phyloP scores from a whole-genome alignment of 2,329 filamentous ascomycete species.

The Ophiostoma angusticollis region DNA sequence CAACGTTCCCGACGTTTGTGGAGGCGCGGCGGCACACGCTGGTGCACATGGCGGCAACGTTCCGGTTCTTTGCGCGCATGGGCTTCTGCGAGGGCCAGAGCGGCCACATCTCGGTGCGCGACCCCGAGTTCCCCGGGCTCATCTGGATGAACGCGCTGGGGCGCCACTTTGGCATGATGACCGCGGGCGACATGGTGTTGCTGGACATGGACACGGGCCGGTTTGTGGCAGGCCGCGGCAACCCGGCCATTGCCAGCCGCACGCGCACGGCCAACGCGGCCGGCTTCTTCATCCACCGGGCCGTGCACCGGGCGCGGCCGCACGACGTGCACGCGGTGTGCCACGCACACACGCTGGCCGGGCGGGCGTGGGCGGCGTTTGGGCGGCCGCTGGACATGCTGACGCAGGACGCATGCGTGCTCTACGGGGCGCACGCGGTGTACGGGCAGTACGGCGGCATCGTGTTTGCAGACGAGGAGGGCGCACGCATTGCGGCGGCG shows the following conservation, averaged over 20 bases:
- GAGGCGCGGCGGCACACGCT: conserved; percentile 49
- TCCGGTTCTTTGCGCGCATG: conserved; percentile 51
- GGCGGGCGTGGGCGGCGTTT: conserved; percentile 57
- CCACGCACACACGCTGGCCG: conserved; percentile 54
- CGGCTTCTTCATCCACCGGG: conserved; percentile 57
- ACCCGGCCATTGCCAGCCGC: conserved; percentile 21
- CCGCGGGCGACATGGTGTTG: conserved; percentile 55
- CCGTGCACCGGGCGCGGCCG: conserved; percentile 51
- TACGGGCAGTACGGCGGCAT: conserved; percentile 45
- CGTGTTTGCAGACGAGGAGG: conserved; percentile 50
- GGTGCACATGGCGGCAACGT: conserved; percentile 54
- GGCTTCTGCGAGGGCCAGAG: conserved; percentile 52
- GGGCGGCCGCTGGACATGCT: conserved; percentile 55
- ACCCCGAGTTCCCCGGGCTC: conserved; percentile 45
- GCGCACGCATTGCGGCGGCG: conserved; percentile 47
- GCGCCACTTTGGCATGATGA: conserved; percentile 53
- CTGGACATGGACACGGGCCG: conserved; percentile 44
- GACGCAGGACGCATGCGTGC: conserved; percentile 52
- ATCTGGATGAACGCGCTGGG: conserved; percentile 57
- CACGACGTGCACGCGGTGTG: conserved; percentile 51
- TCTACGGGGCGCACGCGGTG: conserved; percentile 49
- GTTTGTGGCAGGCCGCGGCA: conserved; percentile 47
- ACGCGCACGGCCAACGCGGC: conserved; percentile 48
- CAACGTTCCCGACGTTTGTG: conserved; percentile 26
- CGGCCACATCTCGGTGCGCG: conserved; percentile 53